Conservation (phyloP, 148 eudicot genomes). For the Suaeda aralocaspica region DNA sequence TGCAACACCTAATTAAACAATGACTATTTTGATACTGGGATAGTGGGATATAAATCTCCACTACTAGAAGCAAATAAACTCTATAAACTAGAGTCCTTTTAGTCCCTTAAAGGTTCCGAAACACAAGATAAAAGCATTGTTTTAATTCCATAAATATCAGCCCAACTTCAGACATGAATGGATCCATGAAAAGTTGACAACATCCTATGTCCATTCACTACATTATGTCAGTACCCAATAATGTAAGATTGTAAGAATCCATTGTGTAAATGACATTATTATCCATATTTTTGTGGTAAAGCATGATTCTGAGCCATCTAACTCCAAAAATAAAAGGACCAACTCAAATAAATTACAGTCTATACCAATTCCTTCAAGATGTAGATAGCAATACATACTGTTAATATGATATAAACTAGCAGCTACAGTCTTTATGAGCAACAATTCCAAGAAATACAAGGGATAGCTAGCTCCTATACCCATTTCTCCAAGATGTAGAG, state of each 20-base stretch:
- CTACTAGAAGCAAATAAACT: neutral
- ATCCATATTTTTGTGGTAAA: neutral
- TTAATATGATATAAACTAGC: too few relatives aligned
- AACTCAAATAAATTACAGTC: neutral
- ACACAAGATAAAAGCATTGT: neutral
- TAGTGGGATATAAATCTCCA: neutral
- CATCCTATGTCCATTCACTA: neutral
- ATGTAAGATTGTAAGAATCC: neutral
- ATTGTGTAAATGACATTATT: neutral
- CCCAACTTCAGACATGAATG: neutral
- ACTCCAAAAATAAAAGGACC: neutral
- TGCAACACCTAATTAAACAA: neutral
- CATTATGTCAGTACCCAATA: neutral
- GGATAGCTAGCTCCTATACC: too few relatives aligned
- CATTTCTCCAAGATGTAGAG: neutral
- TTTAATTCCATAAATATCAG: neutral
- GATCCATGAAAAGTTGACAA: neutral
- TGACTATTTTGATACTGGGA: neutral
- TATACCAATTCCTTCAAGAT: neutral
- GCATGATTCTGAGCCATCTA: neutral
- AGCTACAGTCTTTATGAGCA: too few relatives aligned
- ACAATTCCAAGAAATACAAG: too few relatives aligned
- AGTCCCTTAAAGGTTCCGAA: neutral
- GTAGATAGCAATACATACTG: too few relatives aligned
- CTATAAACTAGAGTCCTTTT: neutral